Base-by-base conservation (phyloP, 495 filamentous ascomycete genomes). In the Talaromyces adpressus region DNA sequence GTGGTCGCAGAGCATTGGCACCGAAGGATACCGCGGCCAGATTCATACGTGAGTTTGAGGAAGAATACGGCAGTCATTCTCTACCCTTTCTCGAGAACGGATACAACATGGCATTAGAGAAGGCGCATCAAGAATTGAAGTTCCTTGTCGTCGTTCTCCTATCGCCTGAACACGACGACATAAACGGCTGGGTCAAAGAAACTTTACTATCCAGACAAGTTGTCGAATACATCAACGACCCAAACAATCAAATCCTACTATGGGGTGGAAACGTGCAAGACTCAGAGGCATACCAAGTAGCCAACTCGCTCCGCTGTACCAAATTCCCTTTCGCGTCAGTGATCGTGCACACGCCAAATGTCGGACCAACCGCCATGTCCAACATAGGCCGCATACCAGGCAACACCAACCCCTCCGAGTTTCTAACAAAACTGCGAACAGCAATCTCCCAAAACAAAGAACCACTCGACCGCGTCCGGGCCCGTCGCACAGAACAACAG, bases 251-350 rank as follows among this genome's bases (percentile, higher is more conserved):
- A 65, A 83, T 97, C 47, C 77, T 97, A 3, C 71, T 98, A 3
- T 98, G 94, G 94, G 91, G 85, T 20, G 94, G 95, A 20, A 95
- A 89, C 64, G 88, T 98, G 1, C 86, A 89, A 65, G 94, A 98
- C 69, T 86, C 91, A 4, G 94, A 98, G 73, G 89, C 92, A 5
- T 97, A 96, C 71, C 92, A 97, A 72, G 91, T 97, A 25, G 84
- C 92, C 34, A 84, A 83, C 34, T 88, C 91, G 30, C 84, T 98
- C 61, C 85, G 86, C 67, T 91, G 88, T 72, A 93, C 89, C 67
- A 94, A 94, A 69, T 97, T 92, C 70, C 94, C 94, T 4, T 97
- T 93, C 71, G 87, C 89, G 0, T 91, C 87, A 32, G 77, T 97
- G 0, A 85, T 96, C 27, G 89, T 88, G 29, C 89, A 96, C 62